These are phyloP conservation scores for Acorus calamus DNA, from an alignment of 106 monocot genomes.

Conservation along the genomic window DNA sequence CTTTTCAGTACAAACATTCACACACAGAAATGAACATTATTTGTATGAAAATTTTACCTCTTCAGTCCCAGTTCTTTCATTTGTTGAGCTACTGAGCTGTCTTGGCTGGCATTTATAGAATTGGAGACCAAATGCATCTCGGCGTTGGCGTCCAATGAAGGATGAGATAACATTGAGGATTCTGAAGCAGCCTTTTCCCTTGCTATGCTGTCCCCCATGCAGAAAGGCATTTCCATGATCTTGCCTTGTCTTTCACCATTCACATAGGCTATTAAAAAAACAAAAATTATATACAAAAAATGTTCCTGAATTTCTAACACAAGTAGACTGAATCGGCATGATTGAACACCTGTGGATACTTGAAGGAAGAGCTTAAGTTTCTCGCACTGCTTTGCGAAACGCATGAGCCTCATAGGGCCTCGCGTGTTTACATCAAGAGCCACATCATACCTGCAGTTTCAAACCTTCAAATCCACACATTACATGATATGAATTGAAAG, in stretches of 20 bases:
- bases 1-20: no score
- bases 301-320: not conserved
- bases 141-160: conserved; percentile 49
- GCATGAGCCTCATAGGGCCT: conserved; percentile 69
- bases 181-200: conserved; percentile 23
- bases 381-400: conserved; percentile 58
- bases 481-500: not conserved
- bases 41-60: conserved; percentile 21
- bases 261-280: conserved; percentile 45
- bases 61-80: conserved; percentile 67
- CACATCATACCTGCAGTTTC: conserved; percentile 69
- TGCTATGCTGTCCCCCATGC: conserved; percentile 20
- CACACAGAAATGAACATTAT: no score
- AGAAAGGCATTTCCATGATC: conserved; percentile 15
- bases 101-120: conserved; percentile 1
- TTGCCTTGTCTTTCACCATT: conserved; percentile 14
- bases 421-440: conserved; percentile 91
- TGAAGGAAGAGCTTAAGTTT: conserved; percentile 76
- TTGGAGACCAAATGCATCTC: conserved; percentile 58
- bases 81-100: conserved; percentile 25
- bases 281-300: not conserved
- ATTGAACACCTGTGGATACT: conserved; percentile 61
- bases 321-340: not conserved
- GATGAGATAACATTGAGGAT: conserved; percentile 7
- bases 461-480: no score